A percentile compares a stretch with the other conserved stretches of the same genome.
Conservation (phyloP, 495 filamentous ascomycete species). For the Xylaria scruposa region DNA sequence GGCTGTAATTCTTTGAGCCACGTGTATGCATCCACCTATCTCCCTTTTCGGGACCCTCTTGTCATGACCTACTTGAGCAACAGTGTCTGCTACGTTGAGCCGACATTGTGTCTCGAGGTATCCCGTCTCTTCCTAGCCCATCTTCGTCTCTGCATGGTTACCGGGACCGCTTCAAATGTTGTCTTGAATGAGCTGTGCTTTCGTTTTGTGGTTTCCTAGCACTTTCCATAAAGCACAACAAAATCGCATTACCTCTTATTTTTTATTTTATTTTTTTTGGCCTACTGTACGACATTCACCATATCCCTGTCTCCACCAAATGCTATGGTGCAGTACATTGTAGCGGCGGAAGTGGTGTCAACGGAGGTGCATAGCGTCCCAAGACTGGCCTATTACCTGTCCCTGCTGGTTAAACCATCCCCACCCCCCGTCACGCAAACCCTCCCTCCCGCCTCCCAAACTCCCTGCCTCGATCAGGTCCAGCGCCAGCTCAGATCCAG, state of each 20-base stretch:
- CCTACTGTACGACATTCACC: background rate
- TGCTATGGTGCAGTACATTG: slow-evolving; percentile 6
- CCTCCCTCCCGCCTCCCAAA: background rate
- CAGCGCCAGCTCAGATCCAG: slow-evolving; percentile 16
- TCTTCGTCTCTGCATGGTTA: slow-evolving; percentile 4
- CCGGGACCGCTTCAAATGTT: background rate
- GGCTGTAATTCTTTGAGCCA: slow-evolving; percentile 18
- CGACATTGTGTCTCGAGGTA: slow-evolving; percentile 10
- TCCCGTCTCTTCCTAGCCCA: background rate
- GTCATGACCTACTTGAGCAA: slow-evolving; percentile 9
- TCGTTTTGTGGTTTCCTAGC: background rate
- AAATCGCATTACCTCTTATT: background rate
- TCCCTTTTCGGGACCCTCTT: background rate
- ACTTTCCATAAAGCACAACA: background rate
- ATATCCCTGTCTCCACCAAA: slow-evolving; percentile 11
- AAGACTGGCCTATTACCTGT: slow-evolving; percentile 2
- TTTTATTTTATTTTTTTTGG: background rate
- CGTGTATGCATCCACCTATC: slow-evolving; percentile 13
- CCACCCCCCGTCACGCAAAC: slow-evolving; percentile 19
- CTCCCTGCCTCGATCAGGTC: slow-evolving; percentile 11
- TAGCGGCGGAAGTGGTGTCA: slow-evolving; percentile 23
- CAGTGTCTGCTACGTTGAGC: background rate
- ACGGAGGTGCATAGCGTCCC: slow-evolving; percentile 25
- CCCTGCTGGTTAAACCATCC: slow-evolving; percentile 5
- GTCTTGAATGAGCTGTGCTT: background rate